These are phyloP conservation scores for Apium graveolens DNA, from an alignment of 129 eudicot species.

Conservation along the genomic window DNA sequence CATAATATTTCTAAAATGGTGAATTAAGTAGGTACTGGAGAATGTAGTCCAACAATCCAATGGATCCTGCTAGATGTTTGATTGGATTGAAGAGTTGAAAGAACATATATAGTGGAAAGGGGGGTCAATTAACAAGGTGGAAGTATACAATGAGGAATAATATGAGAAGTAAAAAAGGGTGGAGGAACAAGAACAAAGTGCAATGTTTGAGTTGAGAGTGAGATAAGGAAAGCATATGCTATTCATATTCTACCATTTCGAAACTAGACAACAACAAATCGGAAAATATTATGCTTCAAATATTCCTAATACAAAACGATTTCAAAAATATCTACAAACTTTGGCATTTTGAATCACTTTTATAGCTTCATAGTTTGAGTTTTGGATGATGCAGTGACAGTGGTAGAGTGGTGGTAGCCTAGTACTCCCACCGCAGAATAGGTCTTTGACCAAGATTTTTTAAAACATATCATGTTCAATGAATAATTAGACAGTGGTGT, in stretches of 20 bases:
- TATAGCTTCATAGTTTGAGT: too few relatives aligned
- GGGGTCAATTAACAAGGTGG: not conserved
- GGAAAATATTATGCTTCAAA: too few relatives aligned
- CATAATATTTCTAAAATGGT: slow-evolving; percentile 1
- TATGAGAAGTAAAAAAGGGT: not conserved
- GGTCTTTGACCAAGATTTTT: too few relatives aligned
- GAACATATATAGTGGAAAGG: not conserved
- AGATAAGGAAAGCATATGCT: slow-evolving; percentile 1
- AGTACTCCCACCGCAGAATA: too few relatives aligned
- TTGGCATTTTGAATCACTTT: too few relatives aligned
- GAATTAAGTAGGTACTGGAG: slow-evolving; percentile 3
- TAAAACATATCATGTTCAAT: too few relatives aligned
- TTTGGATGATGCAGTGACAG: too few relatives aligned
- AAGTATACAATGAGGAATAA: not conserved
- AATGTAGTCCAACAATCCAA: slow-evolving; percentile 11
- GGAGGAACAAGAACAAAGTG: not conserved
- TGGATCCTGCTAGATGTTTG: not conserved
- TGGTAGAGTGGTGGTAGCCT: too few relatives aligned
- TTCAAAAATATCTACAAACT: too few relatives aligned
- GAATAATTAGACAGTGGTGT: too few relatives aligned
- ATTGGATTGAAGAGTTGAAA: not conserved
- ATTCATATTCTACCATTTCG: not conserved
- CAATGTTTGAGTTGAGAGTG: not conserved
- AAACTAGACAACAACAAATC: too few relatives aligned
- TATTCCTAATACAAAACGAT: too few relatives aligned